Evolutionary conservation across 139 green algal genomes (phyloP), one percentile per base, ranked within the genome.

Genomic region (Micromonas commoda): DNA sequence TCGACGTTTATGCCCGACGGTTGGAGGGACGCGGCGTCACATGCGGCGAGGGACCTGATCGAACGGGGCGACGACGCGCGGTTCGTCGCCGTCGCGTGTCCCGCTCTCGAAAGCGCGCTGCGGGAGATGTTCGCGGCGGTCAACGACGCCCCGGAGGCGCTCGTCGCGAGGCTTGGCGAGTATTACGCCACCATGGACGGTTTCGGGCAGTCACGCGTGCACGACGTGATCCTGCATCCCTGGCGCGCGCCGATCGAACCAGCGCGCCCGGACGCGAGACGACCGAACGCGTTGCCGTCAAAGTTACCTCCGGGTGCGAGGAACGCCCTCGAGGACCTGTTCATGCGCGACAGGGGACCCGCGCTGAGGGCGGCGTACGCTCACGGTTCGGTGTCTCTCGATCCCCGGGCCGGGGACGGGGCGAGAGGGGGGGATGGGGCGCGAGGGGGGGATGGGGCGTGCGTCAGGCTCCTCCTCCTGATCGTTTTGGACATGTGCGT

Each of bases 171-270:
- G 13, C 13, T 23, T 5, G 60, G 26, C 13, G 60, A 68, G 28
- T 68, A 68, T 23, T 68, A 68, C n/a, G 26, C n/a, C 13, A 68
- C 60, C n/a, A 9, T 68, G 13, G 60, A 68, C n/a, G 60, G 60
- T 9, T 68, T 68, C 60, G 60, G 60, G 26, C 60, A 24, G 60
- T 16, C 24, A 24, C n/a, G 5, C 24, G 24, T 35, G 60, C 60
- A 68, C n/a, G 60, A 68, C 60, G 24, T 68, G 26, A 9, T 68
- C 24, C n/a, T 68, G 60, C 60, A 68, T 29, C n/a, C 60, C 24
- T 13, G 24, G 60, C 24, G 24, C 5, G 19, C 28, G 19, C 24
- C 16, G 24, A 68, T 16, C 19, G 26, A 68, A 23, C 19, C 9
- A 24, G 60, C 24, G 13, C 16, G 45, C 9, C 9, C 9, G 45